Evolutionary conservation across 768 basidiomycete genomes (phyloP), one percentile per base, ranked within the genome.

Genomic region (Auricularia heimuer): DNA sequence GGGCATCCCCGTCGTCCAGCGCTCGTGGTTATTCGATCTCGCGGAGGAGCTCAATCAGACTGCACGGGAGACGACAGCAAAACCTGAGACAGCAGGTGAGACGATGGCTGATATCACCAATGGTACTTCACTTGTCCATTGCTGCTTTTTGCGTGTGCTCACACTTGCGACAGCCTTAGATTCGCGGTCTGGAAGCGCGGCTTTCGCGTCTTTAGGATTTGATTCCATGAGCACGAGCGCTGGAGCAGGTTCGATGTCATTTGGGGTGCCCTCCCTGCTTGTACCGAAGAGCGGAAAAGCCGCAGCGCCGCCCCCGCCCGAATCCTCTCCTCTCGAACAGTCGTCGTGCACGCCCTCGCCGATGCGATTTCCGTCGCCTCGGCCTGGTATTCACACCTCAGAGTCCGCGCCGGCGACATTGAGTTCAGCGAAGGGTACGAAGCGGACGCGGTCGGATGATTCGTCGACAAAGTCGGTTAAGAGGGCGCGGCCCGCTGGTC

Each of bases 1-100:
- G 94, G 80, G 80, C 14, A 82, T 89, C 7, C 85, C 87, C 0
- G 83, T 90, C n/a, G 79, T 95, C 24, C 78, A 81, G 44, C 77
- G 88, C 73, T 77, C 76, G 8, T 97, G 93, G 92, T 71, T 97
- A 18, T 78, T 78, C 12, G 76, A 77, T 0, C 83, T 92, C 67
- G 86, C 82, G 8, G 14, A 21, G 24, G 29, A 14, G 7, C 16
- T n/a, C 29, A 60, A 29, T 10, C 24, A 7, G 3, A 6, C 33
- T 6, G 12, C 56, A 8, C 16, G 10, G 21, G 14, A 21, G 11
- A 56, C 54, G 54, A 4, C 11, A 14, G 11, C 34, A 8, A 14
- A 60, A 24, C 16, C 54, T 1, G 16, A 1, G 12, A 10, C 44
- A 11, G 44, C 29, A 29, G 54, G 54, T 54, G 54, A 54, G 54